Conservation (phyloP, 2,329 filamentous ascomycete genomes). For the Alternaria triticina region DNA sequence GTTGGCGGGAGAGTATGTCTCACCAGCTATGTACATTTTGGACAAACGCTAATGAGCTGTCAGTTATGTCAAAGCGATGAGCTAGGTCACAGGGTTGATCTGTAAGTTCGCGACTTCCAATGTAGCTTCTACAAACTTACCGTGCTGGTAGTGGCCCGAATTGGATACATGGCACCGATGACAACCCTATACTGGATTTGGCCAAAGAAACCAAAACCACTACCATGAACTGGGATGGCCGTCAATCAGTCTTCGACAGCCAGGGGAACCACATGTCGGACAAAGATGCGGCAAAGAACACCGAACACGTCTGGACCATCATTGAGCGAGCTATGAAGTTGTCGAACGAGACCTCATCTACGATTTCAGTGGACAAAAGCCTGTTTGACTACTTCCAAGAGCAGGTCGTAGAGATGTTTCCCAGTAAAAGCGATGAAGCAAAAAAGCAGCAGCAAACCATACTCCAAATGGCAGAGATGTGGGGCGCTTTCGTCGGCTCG, state of each 20-base stretch:
- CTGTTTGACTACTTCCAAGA: slow-evolving; percentile 64
- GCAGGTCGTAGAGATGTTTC: slow-evolving; percentile 54
- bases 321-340: slow-evolving; percentile 71
- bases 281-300: slow-evolving; percentile 46
- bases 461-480: slow-evolving; percentile 66
- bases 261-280: slow-evolving; percentile 59
- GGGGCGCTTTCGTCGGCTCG: slow-evolving; percentile 75
- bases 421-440: slow-evolving; percentile 45
- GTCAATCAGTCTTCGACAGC: slow-evolving; percentile 64
- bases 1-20: slow-evolving; percentile 67
- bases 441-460: slow-evolving; percentile 56
- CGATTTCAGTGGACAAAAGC: slow-evolving; percentile 60
- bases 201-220: slow-evolving; percentile 66
- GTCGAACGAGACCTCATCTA: slow-evolving; percentile 63
- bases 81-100: slow-evolving; percentile 60
- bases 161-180: slow-evolving; percentile 77
- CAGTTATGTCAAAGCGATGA: slow-evolving; percentile 59
- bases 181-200: slow-evolving; percentile 73
- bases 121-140: not conserved
- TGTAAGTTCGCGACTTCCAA: slow-evolving; percentile 52
- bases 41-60: not conserved
- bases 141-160: slow-evolving; percentile 67
- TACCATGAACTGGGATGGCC: slow-evolving; percentile 60
- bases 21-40: not conserved
- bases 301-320: slow-evolving; percentile 69